A percentile compares a stretch with the other conserved stretches of the same genome.
phyloP scores from a whole-genome alignment of 208 protist genomes.

The Leishmania braziliensis region DNA sequence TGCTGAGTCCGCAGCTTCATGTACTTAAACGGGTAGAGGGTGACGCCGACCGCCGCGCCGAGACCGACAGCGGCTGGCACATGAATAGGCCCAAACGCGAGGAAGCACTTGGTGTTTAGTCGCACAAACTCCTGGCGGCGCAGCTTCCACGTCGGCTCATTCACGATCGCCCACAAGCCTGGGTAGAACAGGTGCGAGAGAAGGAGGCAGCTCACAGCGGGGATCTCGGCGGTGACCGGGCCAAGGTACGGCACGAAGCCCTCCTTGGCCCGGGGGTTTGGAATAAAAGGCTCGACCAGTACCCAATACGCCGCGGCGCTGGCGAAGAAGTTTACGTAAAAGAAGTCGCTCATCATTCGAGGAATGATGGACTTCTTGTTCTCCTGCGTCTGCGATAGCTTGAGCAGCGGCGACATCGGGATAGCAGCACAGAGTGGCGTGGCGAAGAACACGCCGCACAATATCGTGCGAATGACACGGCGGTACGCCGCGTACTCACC shows the following conservation, averaged over 20 bases:
- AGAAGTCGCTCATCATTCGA: conserved; percentile 81
- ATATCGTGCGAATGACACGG: conserved; percentile 39
- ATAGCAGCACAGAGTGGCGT: conserved; percentile 44
- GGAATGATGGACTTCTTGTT: conserved; percentile 63
- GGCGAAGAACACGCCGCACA: conserved; percentile 57
- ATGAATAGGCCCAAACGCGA: conserved; percentile 54
- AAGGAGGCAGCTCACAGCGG: conserved; percentile 47
- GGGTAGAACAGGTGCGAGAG: conserved; percentile 69
- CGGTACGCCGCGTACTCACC: conserved; percentile 34
- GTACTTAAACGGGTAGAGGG: conserved; percentile 66
- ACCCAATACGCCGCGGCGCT: conserved; percentile 43
- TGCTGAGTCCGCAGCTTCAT: conserved; percentile 37
- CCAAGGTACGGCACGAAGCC: conserved; percentile 69
- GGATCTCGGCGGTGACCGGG: conserved; percentile 59
- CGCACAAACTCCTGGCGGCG: conserved; percentile 55
- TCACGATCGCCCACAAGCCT: conserved; percentile 65
- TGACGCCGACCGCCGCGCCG: conserved; percentile 36
- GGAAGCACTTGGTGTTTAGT: conserved; percentile 65
- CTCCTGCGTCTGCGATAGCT: conserved; percentile 61
- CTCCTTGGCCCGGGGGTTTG: conserved; percentile 38
- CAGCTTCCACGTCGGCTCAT: conserved; percentile 58
- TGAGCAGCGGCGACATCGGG: conserved; percentile 58
- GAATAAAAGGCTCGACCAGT: conserved; percentile 48
- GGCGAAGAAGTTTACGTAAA: conserved; percentile 65
- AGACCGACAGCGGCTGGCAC: conserved; percentile 46